Conservation (phyloP, 768 basidiomycete species). For the Dentipellis sp. region DNA sequence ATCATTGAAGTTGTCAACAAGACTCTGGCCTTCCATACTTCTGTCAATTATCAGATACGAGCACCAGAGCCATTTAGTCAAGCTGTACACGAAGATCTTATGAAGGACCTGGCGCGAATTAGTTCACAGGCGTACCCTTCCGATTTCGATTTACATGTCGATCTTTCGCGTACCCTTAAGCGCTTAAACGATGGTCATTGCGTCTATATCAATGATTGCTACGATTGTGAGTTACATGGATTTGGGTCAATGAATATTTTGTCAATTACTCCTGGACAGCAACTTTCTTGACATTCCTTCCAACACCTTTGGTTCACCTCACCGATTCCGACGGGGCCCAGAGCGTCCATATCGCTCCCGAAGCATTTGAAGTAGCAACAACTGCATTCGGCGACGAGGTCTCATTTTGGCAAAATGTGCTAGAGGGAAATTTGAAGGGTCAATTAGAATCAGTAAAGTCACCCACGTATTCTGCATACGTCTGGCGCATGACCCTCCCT, state of each 20-base stretch:
- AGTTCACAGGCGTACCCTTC: slow-evolving; percentile 32
- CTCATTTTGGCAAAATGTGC: slow-evolving; percentile 42
- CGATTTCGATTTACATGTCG: slow-evolving; percentile 48
- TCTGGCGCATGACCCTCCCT: neutral
- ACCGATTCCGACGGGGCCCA: slow-evolving; percentile 37
- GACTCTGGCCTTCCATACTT: slow-evolving; percentile 52
- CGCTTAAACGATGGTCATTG: slow-evolving; percentile 52
- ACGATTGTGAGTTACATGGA: slow-evolving; percentile 32
- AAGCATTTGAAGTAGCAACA: slow-evolving; percentile 41
- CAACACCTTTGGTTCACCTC: slow-evolving; percentile 37
- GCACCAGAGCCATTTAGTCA: slow-evolving; percentile 43
- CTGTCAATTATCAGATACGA: slow-evolving; percentile 48
- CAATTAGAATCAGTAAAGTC: slow-evolving; percentile 21
- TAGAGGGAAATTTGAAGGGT: slow-evolving; percentile 37
- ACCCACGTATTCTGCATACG: neutral
- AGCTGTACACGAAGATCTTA: slow-evolving; percentile 50
- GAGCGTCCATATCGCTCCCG: slow-evolving; percentile 41
- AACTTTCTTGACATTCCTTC: slow-evolving; percentile 31
- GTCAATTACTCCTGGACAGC: slow-evolving; percentile 9
- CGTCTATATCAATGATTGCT: slow-evolving; percentile 45
- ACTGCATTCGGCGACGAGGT: slow-evolving; percentile 42
- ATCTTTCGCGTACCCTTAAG: slow-evolving; percentile 43
- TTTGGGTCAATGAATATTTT: neutral
- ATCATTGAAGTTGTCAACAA: slow-evolving; percentile 49
- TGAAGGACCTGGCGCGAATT: slow-evolving; percentile 40